These are phyloP conservation scores for Trametes coccinea DNA, from an alignment of 768 basidiomycete genomes.

Conservation along the genomic window DNA sequence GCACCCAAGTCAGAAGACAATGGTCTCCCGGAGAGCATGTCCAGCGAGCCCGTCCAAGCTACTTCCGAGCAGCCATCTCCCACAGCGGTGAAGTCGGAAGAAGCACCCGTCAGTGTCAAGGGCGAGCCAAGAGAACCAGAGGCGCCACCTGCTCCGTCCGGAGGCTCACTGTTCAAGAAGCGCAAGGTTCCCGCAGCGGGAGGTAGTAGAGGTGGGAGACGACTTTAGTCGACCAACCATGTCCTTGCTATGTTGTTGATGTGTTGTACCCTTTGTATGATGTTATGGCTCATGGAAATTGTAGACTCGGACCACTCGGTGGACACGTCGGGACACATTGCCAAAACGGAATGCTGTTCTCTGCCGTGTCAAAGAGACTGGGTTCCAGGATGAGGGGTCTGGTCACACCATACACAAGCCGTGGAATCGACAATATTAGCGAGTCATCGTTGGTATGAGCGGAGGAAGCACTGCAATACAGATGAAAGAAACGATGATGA, in stretches of 20 bases:
- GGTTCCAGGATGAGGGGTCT: no score
- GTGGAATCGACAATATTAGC: no score
- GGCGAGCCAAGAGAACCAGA: constrained; percentile 4
- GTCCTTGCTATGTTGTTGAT: no score
- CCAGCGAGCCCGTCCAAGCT: neutral
- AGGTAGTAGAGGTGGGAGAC: constrained; percentile 25
- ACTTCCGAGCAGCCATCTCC: neutral
- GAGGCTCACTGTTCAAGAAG: constrained; percentile 31
- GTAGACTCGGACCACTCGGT: no score
- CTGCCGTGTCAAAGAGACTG: no score
- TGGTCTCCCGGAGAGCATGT: neutral
- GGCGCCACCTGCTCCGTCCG: constrained; percentile 3
- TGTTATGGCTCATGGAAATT: no score
- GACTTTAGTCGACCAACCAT: constrained; percentile 1
- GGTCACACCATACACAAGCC: no score
- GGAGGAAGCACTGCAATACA: constrained; percentile 14
- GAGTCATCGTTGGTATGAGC: constrained; percentile 12
- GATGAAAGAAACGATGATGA: constrained; percentile 1
- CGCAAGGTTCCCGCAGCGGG: constrained; percentile 28
- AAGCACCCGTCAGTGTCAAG: constrained; percentile 3
- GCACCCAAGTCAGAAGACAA: neutral
- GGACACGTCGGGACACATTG: no score
- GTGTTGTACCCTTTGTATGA: no score
- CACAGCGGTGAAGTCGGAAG: constrained; percentile 14
- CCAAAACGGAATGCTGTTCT: no score